phyloP scores from a whole-genome alignment of 805 yeast genomes.

The Candida maltosa region DNA sequence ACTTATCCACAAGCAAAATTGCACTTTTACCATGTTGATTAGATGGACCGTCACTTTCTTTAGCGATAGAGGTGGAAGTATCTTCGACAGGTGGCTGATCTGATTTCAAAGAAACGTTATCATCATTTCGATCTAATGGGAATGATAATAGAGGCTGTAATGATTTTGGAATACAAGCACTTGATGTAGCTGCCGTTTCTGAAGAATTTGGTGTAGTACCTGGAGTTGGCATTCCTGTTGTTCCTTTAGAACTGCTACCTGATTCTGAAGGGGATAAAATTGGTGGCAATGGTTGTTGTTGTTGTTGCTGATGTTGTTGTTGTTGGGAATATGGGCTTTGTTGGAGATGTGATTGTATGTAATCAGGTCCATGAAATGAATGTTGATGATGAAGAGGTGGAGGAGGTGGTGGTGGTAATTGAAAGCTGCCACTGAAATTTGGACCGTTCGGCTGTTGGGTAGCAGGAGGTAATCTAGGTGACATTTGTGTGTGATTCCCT shows the following conservation, averaged over 20 bases:
- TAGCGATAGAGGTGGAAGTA: neutral
- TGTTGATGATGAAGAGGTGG: neutral
- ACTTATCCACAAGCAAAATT: conserved; percentile 29
- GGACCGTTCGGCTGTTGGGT: no score
- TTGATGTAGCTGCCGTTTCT: neutral
- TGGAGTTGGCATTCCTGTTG: conserved; percentile 6
- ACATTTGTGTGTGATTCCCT: no score
- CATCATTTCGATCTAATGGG: conserved; percentile 4
- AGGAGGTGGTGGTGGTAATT: conserved; percentile 1
- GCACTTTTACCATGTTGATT: conserved; percentile 18
- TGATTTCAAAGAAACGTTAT: neutral
- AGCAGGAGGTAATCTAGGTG: no score
- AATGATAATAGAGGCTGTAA: conserved; percentile 12
- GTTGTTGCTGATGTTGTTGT: conserved; percentile 2
- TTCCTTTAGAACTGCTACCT: no score
- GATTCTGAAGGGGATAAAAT: neutral
- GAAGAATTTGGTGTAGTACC: conserved; percentile 7
- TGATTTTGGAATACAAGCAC: conserved; percentile 10
- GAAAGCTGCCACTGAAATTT: no score
- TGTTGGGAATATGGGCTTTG: conserved; percentile 2
- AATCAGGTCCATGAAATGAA: neutral
- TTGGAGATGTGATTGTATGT: neutral
- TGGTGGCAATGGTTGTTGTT: conserved; percentile 3
- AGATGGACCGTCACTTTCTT: conserved; percentile 10
- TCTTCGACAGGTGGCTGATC: neutral